Conservation (phyloP, 371 early-diverging fungal genomes). For the Circinella minor region DNA sequence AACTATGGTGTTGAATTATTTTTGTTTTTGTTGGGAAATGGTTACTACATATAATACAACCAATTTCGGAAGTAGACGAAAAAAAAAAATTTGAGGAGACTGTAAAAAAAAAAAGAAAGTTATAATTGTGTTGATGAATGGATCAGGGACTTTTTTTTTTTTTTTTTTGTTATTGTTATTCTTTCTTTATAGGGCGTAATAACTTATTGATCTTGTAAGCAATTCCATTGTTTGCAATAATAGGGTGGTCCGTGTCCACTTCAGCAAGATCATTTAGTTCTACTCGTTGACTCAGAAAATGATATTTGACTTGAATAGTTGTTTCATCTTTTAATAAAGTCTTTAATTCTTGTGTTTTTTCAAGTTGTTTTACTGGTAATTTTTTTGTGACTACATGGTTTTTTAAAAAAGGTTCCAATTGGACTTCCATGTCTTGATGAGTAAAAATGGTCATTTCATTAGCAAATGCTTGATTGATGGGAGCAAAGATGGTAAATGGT, state of each 20-base stretch:
- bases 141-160: not conserved
- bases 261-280: constrained; percentile 34
- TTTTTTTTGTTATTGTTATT: too few species aligned
- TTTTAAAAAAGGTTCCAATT: constrained; percentile 34
- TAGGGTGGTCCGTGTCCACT: constrained; percentile 35
- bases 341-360: constrained; percentile 24
- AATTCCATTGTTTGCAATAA: constrained; percentile 47
- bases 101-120: too few species aligned
- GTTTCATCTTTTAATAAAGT: constrained; percentile 27
- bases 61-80: too few species aligned
- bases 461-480: constrained; percentile 46
- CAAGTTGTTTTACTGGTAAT: constrained; percentile 22
- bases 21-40: too few species aligned
- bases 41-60: too few species aligned
- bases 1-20: too few species aligned
- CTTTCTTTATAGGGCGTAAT: constrained; percentile 23
- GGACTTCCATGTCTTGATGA: constrained; percentile 19
- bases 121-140: too few species aligned
- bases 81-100: too few species aligned
- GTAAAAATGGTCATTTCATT: constrained; percentile 15
- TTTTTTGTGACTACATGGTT: constrained; percentile 45
- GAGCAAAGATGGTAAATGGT: constrained; percentile 45
- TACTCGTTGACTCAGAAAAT: constrained; percentile 25
- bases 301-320: constrained; percentile 36
- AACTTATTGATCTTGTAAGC: constrained; percentile 51